Evolutionary conservation across 2,329 filamentous ascomycete genomes (phyloP).

Genomic region (Fusarium poae): DNA sequence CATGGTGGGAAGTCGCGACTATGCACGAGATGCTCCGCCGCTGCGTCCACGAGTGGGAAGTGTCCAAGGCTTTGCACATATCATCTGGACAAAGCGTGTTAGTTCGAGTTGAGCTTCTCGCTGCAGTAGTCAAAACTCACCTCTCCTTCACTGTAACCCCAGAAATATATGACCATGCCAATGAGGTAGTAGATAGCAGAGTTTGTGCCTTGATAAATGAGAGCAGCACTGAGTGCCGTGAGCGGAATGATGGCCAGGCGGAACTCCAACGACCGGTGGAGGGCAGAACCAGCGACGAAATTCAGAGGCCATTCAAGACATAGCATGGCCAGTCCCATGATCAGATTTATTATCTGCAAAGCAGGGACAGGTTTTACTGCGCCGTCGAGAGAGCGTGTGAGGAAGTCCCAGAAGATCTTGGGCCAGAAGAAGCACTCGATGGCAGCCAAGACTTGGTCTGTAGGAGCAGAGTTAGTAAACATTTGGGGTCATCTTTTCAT

Average conservation of each 20-base stretch:
- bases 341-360: conserved; percentile 88
- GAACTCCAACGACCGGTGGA: conserved; percentile 90
- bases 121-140: conserved; percentile 63
- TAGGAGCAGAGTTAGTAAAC: conserved; percentile 46
- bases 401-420: conserved; percentile 98
- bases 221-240: conserved; percentile 76
- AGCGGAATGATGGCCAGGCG: conserved; percentile 87
- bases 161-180: conserved; percentile 90
- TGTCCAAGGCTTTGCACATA: conserved; percentile 78
- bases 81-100: conserved; percentile 62
- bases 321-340: conserved; percentile 82
- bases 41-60: conserved; percentile 67
- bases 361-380: conserved; percentile 90
- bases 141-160: conserved; percentile 98
- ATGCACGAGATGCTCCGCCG: conserved; percentile 44
- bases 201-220: conserved; percentile 94
- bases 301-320: conserved; percentile 92
- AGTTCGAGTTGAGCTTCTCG: background rate
- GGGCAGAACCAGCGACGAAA: conserved; percentile 78
- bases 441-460: conserved; percentile 88
- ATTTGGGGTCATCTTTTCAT: background rate
- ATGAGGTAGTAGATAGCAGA: conserved; percentile 92
- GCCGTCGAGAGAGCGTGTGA: conserved; percentile 88
- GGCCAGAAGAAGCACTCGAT: conserved; percentile 97
- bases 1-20: conserved; percentile 20